A percentile compares a stretch with the other conserved stretches of the same genome.
These are phyloP conservation scores for Diplosphaera chodatii DNA, from an alignment of 139 green algal species.

Conservation along the genomic window DNA sequence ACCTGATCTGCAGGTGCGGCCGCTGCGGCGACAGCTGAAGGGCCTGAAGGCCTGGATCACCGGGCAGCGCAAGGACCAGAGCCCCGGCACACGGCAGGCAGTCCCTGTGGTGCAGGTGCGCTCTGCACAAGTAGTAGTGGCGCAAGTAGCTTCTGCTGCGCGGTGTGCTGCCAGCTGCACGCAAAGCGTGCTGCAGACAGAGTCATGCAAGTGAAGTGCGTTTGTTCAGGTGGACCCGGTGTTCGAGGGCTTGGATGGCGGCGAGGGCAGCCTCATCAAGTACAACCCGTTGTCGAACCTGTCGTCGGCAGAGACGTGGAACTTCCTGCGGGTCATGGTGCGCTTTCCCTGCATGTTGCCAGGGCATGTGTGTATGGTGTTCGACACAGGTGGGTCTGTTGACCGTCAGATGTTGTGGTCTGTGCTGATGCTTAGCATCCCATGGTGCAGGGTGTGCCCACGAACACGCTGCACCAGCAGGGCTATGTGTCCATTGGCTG, in stretches of 20 bases:
- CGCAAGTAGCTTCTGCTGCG: too few species aligned
- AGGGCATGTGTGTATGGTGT: not conserved
- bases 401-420: too few species aligned
- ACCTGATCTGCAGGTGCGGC: slow-evolving; percentile 73
- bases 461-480: slow-evolving; percentile 84
- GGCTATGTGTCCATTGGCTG: slow-evolving; percentile 96
- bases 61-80: slow-evolving; percentile 97
- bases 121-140: too few species aligned
- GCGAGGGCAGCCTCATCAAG: slow-evolving; percentile 87
- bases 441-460: slow-evolving; percentile 73
- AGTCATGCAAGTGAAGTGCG: too few species aligned
- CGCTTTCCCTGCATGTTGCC: too few species aligned
- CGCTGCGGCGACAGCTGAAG: slow-evolving; percentile 82
- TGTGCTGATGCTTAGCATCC: too few species aligned
- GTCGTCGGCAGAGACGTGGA: slow-evolving; percentile 85
- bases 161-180: too few species aligned
- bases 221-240: slow-evolving; percentile 88
- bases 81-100: slow-evolving; percentile 79
- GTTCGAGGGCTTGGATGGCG: slow-evolving; percentile 80
- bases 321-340: slow-evolving; percentile 94
- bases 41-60: slow-evolving; percentile 94
- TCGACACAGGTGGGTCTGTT: too few species aligned
- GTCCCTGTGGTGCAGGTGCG: slow-evolving; percentile 72
- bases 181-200: too few species aligned
- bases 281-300: slow-evolving; percentile 96